Percentiles rank a stretch among this genome's conserved stretches.
Conservation (phyloP, 208 protist species). For the Acanthamoeba rhysodes region DNA sequence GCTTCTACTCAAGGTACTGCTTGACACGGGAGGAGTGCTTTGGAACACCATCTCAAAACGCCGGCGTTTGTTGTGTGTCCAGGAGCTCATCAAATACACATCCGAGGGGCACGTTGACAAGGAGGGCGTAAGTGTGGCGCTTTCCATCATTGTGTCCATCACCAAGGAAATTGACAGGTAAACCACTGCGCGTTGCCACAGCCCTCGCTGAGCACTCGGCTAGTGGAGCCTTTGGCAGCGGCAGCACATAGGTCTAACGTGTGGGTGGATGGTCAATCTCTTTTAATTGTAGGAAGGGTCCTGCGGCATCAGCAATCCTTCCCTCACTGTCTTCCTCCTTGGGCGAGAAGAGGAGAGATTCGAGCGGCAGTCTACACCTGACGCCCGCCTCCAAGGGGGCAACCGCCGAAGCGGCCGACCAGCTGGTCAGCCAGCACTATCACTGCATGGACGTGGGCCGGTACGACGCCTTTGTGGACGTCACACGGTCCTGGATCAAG, state of each 20-base stretch:
- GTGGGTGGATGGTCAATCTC: too few species aligned
- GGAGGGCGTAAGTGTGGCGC: neutral
- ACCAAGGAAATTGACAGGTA: constrained; percentile 7
- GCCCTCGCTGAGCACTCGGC: neutral
- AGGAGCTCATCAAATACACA: constrained; percentile 54
- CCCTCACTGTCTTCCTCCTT: neutral
- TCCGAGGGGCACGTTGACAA: neutral
- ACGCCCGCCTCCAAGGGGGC: too few species aligned
- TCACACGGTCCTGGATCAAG: constrained; percentile 27
- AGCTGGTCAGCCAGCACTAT: neutral
- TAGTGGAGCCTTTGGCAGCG: neutral
- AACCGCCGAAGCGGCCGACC: neutral
- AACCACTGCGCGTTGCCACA: neutral
- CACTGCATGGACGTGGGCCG: neutral
- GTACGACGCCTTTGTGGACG: constrained; percentile 16
- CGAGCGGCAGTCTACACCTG: too few species aligned
- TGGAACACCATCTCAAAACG: neutral
- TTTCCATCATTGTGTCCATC: constrained; percentile 9
- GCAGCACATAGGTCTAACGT: too few species aligned
- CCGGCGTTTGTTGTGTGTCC: neutral
- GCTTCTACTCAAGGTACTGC: neutral
- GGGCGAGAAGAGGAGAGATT: too few species aligned
- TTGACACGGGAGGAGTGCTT: neutral
- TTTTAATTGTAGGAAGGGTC: too few species aligned
- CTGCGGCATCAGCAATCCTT: neutral